Base-by-base conservation (phyloP, 1,284 basidiomycete genomes). In the Ceratorhiza oryzae-sativae region DNA sequence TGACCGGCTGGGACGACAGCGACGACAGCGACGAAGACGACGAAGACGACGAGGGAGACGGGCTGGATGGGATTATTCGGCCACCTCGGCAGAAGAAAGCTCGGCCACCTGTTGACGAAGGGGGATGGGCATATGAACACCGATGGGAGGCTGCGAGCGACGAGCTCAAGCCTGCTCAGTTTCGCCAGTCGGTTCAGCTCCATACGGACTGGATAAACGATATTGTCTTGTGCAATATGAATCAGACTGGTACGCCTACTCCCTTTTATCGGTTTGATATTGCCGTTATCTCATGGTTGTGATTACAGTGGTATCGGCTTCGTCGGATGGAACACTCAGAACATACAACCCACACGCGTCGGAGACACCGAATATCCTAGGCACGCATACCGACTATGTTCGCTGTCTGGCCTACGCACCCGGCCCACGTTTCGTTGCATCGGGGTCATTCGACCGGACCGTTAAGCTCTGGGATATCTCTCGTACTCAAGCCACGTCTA, bases 161-260 rank as follows among this genome's bases (percentile, higher is more conserved):
- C 39, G 71, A 71, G 23, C 59, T 58, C 72, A 62, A 86, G 72
- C 82, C 84, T 58, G 39, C 68, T 13, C 13, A 75, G 1, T 96
- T 95, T 78, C 86, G 95, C 56, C 93, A 96, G 80, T 90, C 88
- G 72, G 88, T 90, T 3, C 94, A 97, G 79, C 87, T 88, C 10
- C 94, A 97, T 78, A 89, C 91, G 0, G 95, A 98, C 81, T 99
- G 97, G 97, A 89, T 98, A 56, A 98, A 98, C 80, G 97, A 98
- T 77, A 89, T 99, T 72, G 79, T 96, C 6, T 85, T 99, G 13
- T 96, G 93, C 82, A 97, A 98, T 78, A 85, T 90, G 75, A 95
- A 98, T 77, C 95, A 97, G 79, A 98, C 94, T 1, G 83, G 92
- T 91, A 70, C 71, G 85, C 78, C 15, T 39, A n/a, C n/a, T n/a